These are phyloP conservation scores for Linnemannia hyalina DNA, from an alignment of 192 early-diverging fungal genomes.

Conservation along the genomic window DNA sequence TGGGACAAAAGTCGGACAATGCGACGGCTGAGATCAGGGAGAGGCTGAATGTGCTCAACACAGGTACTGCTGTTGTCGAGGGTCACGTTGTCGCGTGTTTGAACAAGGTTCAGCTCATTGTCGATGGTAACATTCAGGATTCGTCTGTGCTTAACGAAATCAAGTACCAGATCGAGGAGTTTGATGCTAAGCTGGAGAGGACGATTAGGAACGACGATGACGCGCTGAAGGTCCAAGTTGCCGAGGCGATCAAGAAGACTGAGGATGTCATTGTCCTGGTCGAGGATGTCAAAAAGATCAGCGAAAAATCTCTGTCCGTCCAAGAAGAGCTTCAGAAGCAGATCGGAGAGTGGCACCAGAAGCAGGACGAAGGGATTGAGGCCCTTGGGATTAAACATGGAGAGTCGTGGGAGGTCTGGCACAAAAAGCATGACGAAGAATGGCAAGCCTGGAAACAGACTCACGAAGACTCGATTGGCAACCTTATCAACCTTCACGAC, in stretches of 20 bases:
- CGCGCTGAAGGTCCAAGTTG: background rate
- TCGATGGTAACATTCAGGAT: constrained; percentile 15
- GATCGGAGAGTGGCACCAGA: constrained; percentile 14
- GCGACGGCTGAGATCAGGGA: background rate
- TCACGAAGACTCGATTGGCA: background rate
- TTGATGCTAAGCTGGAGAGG: background rate
- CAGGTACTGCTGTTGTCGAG: background rate
- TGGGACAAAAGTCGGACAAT: background rate
- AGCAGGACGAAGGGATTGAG: constrained; percentile 3
- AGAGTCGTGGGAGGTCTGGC: constrained; percentile 1
- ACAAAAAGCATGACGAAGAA: constrained; percentile 3
- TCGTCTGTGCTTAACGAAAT: background rate
- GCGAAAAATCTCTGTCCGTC: background rate
- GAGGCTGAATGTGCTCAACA: background rate
- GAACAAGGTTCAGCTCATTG: constrained; percentile 8
- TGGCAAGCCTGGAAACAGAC: constrained; percentile 6
- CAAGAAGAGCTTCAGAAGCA: constrained; percentile 10
- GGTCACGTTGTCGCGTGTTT: background rate
- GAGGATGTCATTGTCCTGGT: background rate
- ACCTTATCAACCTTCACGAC: background rate
- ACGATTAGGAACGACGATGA: background rate
- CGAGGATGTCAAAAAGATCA: constrained; percentile 18
- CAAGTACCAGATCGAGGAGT: background rate
- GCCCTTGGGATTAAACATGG: constrained; percentile 3
- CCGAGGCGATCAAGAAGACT: constrained; percentile 2